phyloP scores from a whole-genome alignment of 208 protist species.

The Ichthyophonus hoferi region DNA sequence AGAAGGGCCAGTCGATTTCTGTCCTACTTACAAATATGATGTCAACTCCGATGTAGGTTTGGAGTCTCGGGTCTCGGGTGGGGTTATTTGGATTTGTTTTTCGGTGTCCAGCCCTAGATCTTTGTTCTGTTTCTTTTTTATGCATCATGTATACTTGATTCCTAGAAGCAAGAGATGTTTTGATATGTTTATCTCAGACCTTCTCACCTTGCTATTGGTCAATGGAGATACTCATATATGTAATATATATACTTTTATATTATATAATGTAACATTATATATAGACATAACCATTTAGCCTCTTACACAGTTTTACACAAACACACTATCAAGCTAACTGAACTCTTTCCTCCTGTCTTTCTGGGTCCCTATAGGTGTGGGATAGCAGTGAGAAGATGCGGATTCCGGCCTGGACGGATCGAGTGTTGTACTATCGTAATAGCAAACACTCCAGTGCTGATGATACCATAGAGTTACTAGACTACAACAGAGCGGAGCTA shows the following conservation, averaged over 20 bases:
- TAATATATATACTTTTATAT: too few species aligned
- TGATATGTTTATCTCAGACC: neutral
- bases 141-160: neutral
- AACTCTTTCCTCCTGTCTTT: too few species aligned
- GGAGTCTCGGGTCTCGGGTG: neutral
- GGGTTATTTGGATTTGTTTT: neutral
- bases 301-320: too few species aligned
- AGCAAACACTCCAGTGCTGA: neutral
- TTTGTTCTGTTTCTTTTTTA: neutral
- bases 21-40: conserved; percentile 74
- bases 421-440: conserved; percentile 55
- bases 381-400: conserved; percentile 59
- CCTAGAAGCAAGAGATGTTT: neutral
- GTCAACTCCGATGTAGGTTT: conserved; percentile 32
- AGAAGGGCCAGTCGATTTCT: conserved; percentile 61
- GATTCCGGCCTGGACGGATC: conserved; percentile 69
- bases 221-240: neutral
- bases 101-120: neutral
- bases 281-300: too few species aligned
- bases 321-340: too few species aligned
- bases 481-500: conserved; percentile 16
- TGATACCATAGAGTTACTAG: neutral
- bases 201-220: neutral
- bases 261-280: too few species aligned
- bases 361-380: conserved; percentile 15